Evolutionary conservation across 148 eudicot genomes (phyloP).

Genomic region (Gaultheria prostrata): DNA sequence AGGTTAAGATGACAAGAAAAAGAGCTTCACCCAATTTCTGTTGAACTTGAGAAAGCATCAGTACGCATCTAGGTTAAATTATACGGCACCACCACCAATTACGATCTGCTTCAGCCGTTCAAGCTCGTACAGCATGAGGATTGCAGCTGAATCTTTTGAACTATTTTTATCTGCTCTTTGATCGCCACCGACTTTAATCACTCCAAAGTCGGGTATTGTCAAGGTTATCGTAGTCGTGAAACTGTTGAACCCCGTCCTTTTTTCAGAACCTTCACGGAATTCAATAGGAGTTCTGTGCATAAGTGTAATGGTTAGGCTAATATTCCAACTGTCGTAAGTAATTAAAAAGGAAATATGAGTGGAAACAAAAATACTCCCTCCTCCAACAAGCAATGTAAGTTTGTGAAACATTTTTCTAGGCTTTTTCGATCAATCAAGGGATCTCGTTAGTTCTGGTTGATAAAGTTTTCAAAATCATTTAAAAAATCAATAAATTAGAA

Average conservation of each 20-base stretch:
- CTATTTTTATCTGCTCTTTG: conserved; percentile 73
- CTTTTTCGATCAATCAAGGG: background rate
- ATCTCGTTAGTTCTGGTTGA: background rate
- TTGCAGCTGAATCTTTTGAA: conserved; percentile 80
- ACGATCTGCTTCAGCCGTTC: conserved; percentile 46
- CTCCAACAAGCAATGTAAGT: background rate
- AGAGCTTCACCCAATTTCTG: background rate
- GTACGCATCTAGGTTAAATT: background rate
- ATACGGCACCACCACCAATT: conserved; percentile 21
- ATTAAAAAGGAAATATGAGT: background rate
- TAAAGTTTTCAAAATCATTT: background rate
- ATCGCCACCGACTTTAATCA: conserved; percentile 51
- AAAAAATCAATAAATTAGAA: background rate
- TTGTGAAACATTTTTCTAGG: background rate
- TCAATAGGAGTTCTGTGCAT: conserved; percentile 51
- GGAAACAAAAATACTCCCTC: background rate
- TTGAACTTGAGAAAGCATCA: background rate
- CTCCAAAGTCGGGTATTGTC: conserved; percentile 66
- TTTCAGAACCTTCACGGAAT: conserved; percentile 49
- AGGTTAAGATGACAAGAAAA: background rate
- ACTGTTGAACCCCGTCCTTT: conserved; percentile 43
- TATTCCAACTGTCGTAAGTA: background rate
- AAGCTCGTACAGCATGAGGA: conserved; percentile 57
- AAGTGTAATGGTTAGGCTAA: background rate
- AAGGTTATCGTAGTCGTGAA: conserved; percentile 57